These are phyloP conservation scores for Pseudozyma pruni DNA, from an alignment of 1,284 basidiomycete genomes.

Conservation along the genomic window DNA sequence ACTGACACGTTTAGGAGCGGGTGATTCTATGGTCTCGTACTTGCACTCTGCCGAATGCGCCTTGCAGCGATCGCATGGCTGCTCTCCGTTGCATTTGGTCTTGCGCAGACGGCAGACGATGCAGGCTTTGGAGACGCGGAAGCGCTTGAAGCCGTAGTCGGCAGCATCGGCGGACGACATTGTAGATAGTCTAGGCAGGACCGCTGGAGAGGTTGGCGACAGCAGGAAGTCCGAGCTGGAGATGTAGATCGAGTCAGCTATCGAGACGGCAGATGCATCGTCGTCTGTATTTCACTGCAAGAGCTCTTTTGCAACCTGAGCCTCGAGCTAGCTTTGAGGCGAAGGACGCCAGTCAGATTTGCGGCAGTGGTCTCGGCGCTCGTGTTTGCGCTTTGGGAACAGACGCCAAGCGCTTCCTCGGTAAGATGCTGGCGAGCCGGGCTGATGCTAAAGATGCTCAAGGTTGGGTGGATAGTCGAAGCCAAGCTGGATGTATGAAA, in stretches of 20 bases:
- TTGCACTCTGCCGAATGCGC: slow-evolving; percentile 46
- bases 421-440: background rate
- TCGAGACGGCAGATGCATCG: no score
- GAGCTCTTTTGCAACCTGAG: no score
- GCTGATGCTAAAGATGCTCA: background rate
- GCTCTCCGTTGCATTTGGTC: slow-evolving; percentile 49
- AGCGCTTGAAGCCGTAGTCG: slow-evolving; percentile 48
- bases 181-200: background rate
- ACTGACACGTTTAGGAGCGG: slow-evolving; percentile 22
- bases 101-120: slow-evolving; percentile 46
- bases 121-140: slow-evolving; percentile 41
- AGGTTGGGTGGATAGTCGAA: background rate
- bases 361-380: no score
- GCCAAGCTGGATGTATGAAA: background rate
- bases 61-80: slow-evolving; percentile 49
- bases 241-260: background rate
- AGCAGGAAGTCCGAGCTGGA: background rate
- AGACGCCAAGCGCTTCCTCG: no score
- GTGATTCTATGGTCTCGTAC: slow-evolving; percentile 42
- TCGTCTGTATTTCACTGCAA: no score
- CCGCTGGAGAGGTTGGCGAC: background rate
- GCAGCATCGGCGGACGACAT: slow-evolving; percentile 51
- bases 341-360: no score
- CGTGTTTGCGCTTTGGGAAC: no score
- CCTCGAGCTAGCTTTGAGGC: background rate